These are phyloP conservation scores for Ophiorrhiza pumila DNA, from an alignment of 257 asterid species.

Conservation along the genomic window DNA sequence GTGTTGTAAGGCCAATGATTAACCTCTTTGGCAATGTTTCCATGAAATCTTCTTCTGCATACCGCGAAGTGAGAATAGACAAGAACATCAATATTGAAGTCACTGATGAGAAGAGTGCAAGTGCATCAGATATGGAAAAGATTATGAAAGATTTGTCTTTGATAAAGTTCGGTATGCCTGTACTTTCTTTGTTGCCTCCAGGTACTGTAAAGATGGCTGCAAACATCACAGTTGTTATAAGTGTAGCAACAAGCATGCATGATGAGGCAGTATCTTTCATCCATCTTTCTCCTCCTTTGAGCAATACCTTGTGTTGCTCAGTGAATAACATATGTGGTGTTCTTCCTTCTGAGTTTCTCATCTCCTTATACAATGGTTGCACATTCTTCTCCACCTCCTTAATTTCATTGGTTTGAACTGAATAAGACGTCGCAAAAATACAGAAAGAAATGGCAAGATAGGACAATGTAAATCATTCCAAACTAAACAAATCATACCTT, in stretches of 20 bases:
- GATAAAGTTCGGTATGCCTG: constrained; percentile 27
- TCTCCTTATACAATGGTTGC: constrained; percentile 26
- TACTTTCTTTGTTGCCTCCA: constrained; percentile 26
- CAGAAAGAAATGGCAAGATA: background rate
- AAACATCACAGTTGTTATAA: constrained; percentile 33
- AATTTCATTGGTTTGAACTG: too few species aligned
- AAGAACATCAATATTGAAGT: constrained; percentile 36
- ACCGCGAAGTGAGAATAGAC: constrained; percentile 39
- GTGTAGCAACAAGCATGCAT: constrained; percentile 37
- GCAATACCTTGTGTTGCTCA: constrained; percentile 26
- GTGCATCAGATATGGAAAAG: constrained; percentile 21
- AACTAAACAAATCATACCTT: constrained; percentile 21
- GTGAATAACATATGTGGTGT: constrained; percentile 30
- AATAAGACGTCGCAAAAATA: background rate
- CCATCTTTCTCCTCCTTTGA: constrained; percentile 34
- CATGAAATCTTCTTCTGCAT: constrained; percentile 39
- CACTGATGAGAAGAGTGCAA: constrained; percentile 30
- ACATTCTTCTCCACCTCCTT: constrained; percentile 37
- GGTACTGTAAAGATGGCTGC: constrained; percentile 38
- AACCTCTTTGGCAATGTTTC: constrained; percentile 29
- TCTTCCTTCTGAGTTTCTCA: constrained; percentile 21
- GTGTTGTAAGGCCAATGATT: constrained; percentile 28
- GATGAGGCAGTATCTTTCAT: constrained; percentile 38
- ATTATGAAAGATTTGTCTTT: constrained; percentile 24
- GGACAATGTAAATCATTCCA: background rate